Evolutionary conservation across 139 green algal species (phyloP), one percentile per base, ranked within the genome.

Genomic region (Chlorella sp.): DNA sequence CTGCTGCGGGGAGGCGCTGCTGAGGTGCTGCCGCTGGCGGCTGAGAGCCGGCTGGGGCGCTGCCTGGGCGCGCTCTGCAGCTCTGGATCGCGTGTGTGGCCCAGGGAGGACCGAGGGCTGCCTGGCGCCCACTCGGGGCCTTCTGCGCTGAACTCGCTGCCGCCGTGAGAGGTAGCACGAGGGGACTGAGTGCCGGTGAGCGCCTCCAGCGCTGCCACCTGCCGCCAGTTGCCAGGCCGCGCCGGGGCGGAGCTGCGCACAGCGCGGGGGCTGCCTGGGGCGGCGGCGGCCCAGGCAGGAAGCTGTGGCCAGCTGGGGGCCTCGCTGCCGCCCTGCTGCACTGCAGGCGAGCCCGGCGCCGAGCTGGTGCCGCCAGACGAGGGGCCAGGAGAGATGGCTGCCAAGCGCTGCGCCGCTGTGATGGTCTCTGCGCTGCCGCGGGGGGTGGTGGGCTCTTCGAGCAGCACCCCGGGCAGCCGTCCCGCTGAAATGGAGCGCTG

Each of bases 401-500:
- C 72, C 72, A 80, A 28, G n/a, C 72, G 72, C 44, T 64, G 44
- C 15, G 72, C 72, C 7, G 41, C 71, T 30, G 71, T 78, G 36
- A 55, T 23, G 34, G 18, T 38, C 39, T 78, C 72, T 7, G 11
- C 44, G 6, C 9, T 32, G 5, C 13, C 28, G 41, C 72, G 44
- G 25, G 72, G 72, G 3, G 39, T 51, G 72, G 63, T 18, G 16
- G 63, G 63, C 28, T 16, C 63, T 15, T n/a, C 26, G 26, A 2
- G 28, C 28, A 69, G 26, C 26, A 38, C 63, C 28, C 9, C 18
- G 3, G 63, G 44, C 26, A 80, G 26, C 72, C 63, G 72, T 2
- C 72, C 72, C 44, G 39, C 72, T 30, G 72, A 80, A 47, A 44
- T 28, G 11, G 70, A 76, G 70, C 70, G 38, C 70, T 76, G 70